phyloP scores from a whole-genome alignment of 2,329 filamentous ascomycete species.

The Colletotrichum ledebouriae region DNA sequence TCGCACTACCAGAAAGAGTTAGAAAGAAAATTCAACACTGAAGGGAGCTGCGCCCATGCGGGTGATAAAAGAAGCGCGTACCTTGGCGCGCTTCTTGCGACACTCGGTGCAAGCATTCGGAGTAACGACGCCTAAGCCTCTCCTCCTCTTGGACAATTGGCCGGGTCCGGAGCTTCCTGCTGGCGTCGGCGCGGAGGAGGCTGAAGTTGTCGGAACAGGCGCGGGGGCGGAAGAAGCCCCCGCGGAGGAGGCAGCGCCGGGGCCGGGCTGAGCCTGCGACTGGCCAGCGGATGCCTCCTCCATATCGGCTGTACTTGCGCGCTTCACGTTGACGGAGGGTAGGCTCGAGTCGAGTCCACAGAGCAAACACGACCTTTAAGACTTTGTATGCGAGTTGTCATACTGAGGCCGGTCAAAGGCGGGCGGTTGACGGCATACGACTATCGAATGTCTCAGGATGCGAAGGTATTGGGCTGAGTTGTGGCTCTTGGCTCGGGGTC shows the following conservation, averaged over 20 bases:
- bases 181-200: conserved; percentile 25
- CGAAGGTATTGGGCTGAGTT: neutral
- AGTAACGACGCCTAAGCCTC: conserved; percentile 69
- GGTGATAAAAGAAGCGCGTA: conserved; percentile 47
- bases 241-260: conserved; percentile 40
- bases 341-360: conserved; percentile 37
- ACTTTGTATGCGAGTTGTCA: conserved; percentile 39
- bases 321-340: conserved; percentile 41
- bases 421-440: conserved; percentile 23
- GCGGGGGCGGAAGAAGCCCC: conserved; percentile 23
- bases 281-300: conserved; percentile 40
- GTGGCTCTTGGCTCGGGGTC: neutral
- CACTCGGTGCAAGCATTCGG: conserved; percentile 73
- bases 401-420: conserved; percentile 40
- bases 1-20: conserved; percentile 63
- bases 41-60: neutral
- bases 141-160: conserved; percentile 63
- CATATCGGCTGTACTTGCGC: conserved; percentile 41
- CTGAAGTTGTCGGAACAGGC: conserved; percentile 18
- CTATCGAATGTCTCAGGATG: too few species aligned
- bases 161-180: conserved; percentile 39
- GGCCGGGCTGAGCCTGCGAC: conserved; percentile 34
- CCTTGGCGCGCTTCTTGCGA: conserved; percentile 73
- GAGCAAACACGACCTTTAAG: conserved; percentile 39
- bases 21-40: neutral